Conservation (phyloP, 2,329 filamentous ascomycete genomes). For the Penicillium digitatum region DNA sequence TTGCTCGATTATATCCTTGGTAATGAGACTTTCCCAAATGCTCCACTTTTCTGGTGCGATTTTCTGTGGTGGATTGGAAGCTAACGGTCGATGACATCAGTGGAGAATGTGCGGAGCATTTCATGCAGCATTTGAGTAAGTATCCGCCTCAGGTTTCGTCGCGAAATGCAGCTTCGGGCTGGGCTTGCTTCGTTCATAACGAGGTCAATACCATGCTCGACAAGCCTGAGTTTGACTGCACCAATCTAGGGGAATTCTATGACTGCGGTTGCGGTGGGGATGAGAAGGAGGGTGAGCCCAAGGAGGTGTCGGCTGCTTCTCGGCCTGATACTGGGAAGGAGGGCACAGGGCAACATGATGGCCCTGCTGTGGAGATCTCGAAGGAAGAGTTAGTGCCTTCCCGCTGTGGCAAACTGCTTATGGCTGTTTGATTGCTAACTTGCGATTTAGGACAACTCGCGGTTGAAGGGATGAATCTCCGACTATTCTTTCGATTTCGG, state of each 20-base stretch:
- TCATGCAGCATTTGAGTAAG: conserved; percentile 57
- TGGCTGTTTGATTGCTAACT: conserved; percentile 15
- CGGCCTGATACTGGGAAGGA: conserved; percentile 7
- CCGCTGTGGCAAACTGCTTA: neutral
- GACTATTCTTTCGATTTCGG: conserved; percentile 4
- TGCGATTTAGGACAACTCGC: conserved; percentile 24
- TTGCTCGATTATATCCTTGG: conserved; percentile 63
- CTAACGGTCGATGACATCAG: conserved; percentile 32
- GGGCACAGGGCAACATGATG: conserved; percentile 11
- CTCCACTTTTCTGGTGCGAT: neutral
- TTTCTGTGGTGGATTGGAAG: neutral
- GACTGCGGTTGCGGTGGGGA: conserved; percentile 63
- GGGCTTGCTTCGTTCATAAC: conserved; percentile 65
- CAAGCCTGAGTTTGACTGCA: conserved; percentile 61
- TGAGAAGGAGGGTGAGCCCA: conserved; percentile 34
- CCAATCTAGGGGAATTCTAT: conserved; percentile 63
- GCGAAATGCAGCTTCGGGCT: conserved; percentile 59
- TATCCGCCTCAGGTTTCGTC: conserved; percentile 63
- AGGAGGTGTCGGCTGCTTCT: conserved; percentile 9
- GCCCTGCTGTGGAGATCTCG: conserved; percentile 34
- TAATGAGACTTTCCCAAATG: conserved; percentile 24
- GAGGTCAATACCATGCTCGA: conserved; percentile 60
- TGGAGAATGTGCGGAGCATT: conserved; percentile 63
- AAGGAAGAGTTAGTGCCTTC: conserved; percentile 33
- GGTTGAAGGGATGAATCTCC: conserved; percentile 16